Base-by-base conservation (phyloP, 2,329 filamentous ascomycete species). In the Hymenoscyphus occultus region DNA sequence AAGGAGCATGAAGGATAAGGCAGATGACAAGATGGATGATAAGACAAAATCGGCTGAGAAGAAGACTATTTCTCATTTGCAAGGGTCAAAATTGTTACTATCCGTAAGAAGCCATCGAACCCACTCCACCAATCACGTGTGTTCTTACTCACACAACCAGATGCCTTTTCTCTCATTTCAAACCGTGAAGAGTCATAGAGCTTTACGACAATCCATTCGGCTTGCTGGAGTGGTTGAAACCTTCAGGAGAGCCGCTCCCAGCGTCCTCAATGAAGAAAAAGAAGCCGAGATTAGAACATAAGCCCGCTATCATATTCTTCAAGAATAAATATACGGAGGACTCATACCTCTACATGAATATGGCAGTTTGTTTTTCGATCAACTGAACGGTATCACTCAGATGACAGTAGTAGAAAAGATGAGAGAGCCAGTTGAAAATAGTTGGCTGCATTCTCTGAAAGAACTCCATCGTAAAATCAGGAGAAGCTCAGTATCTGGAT, bases 131-230 rank as follows among this genome's bases (percentile, higher is more conserved):
- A 10, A 5, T 12, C 12, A 2, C 28, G 28, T 28, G n/a, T 58
- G 4, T 35, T 35, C 56, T 39, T 19, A 35, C 39, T 35, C 6
- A 58, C 32, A 39, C 12, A 10, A 9, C 5, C 39, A 60, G 58
- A 28, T 60, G n/a, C 58, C 58, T 12, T 60, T 40, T 14, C 35
- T 60, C 39, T 48, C 58, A 19, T 60, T 60, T 19, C 58, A 45
- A 32, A 60, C 58, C 10, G 58, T 60, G 7, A 42, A 42, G n/a
- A 45, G 39, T 39, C 58, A 60, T 3, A 42, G 58, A 28, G 22
- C 39, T 6, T 31, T 60, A 13, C 39, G 58, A 42, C 58, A 60
- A 45, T 7, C 58, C 10, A 60, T 42, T 22, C 58, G 58, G 10
- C 58, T 60, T 1, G 35, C 58, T 6, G 39, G 22, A 19, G 58